These are phyloP conservation scores for Inga oerstediana DNA, from an alignment of 306 rosid species.

Conservation along the genomic window DNA sequence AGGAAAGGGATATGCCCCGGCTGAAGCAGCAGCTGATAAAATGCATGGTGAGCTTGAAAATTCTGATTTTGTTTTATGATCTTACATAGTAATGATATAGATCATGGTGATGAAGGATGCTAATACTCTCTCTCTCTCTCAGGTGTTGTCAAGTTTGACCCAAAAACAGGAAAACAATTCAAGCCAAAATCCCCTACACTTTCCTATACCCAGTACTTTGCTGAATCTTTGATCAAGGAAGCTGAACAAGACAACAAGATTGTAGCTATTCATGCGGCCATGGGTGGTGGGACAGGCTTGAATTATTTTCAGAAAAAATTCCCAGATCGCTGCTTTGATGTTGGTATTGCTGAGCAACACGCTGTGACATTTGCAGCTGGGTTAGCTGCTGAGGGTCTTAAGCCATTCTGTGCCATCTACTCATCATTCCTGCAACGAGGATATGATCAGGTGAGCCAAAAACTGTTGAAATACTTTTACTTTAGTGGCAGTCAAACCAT, in stretches of 20 bases:
- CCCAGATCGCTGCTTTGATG: slow-evolving; percentile 76
- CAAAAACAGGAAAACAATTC: slow-evolving; percentile 67
- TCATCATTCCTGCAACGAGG: slow-evolving; percentile 84
- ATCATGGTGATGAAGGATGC: slow-evolving; percentile 3
- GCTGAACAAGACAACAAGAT: slow-evolving; percentile 72
- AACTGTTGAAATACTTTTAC: background rate
- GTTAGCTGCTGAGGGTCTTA: slow-evolving; percentile 76
- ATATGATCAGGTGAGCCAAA: slow-evolving; percentile 65
- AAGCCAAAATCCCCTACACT: slow-evolving; percentile 60
- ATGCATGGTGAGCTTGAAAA: slow-evolving; percentile 64
- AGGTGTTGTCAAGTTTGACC: slow-evolving; percentile 79
- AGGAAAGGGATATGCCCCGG: slow-evolving; percentile 88
- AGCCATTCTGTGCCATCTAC: slow-evolving; percentile 82
- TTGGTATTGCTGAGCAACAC: slow-evolving; percentile 85
- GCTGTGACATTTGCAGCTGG: slow-evolving; percentile 84
- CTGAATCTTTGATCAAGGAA: slow-evolving; percentile 74
- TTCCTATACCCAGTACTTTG: slow-evolving; percentile 68
- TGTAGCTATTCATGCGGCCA: slow-evolving; percentile 82
- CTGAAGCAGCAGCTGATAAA: slow-evolving; percentile 73
- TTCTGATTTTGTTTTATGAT: background rate
- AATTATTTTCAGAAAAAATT: slow-evolving; percentile 75
- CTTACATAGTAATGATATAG: background rate
- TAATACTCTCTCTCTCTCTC: slow-evolving; percentile 18
- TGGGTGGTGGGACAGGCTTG: slow-evolving; percentile 84
- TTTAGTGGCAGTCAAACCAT: background rate